These are phyloP conservation scores for Alternaria novae-zelandiae DNA, from an alignment of 2,329 filamentous ascomycete genomes.

Conservation along the genomic window DNA sequence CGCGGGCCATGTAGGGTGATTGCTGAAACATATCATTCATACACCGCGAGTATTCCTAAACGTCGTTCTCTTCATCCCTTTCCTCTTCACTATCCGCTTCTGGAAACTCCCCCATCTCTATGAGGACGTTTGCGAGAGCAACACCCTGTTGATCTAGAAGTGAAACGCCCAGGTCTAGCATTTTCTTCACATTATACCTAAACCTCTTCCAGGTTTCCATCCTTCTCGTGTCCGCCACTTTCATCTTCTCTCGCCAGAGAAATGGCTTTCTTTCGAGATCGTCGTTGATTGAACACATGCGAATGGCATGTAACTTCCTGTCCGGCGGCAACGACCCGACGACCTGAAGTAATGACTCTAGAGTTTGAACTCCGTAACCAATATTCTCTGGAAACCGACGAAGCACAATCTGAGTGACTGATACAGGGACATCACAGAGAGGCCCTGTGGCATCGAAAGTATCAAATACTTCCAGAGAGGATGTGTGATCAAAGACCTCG, in stretches of 20 bases:
- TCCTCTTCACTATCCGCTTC: neutral
- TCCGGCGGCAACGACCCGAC: neutral
- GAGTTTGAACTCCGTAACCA: neutral
- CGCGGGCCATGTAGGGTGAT: constrained; percentile 27
- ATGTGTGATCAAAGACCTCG: neutral
- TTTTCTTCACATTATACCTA: neutral
- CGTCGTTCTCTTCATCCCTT: neutral
- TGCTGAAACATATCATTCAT: neutral
- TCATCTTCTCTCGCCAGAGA: neutral
- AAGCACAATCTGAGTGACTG: neutral
- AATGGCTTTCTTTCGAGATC: neutral
- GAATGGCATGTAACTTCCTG: neutral
- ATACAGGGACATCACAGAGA: neutral
- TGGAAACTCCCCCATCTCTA: neutral
- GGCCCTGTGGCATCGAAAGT: neutral
- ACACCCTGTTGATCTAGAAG: neutral
- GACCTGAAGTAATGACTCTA: neutral
- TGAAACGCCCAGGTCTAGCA: neutral
- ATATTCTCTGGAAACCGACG: neutral
- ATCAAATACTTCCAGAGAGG: neutral
- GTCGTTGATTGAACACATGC: neutral
- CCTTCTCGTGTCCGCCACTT: neutral
- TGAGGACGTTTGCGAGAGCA: neutral
- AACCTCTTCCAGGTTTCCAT: neutral
- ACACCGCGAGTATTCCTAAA: neutral